These are phyloP conservation scores for Synchytrium microbalum DNA, from an alignment of 371 early-diverging fungal genomes.

Conservation along the genomic window DNA sequence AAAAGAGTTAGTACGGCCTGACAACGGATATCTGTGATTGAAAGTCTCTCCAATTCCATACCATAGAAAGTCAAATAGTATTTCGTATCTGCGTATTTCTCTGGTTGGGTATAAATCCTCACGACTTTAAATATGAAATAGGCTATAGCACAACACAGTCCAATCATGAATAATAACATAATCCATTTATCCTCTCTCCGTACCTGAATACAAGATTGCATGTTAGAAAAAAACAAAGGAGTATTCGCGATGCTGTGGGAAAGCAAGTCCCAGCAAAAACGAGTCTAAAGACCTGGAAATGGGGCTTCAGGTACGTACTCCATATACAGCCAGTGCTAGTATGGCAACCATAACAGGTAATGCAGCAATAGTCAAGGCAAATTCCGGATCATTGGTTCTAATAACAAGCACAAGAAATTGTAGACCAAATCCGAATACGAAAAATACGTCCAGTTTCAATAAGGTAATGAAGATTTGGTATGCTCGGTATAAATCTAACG, in stretches of 20 bases:
- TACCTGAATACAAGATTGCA: slow-evolving; percentile 21
- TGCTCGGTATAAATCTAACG: slow-evolving; percentile 32
- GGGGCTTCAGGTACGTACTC: slow-evolving; percentile 28
- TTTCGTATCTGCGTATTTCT: slow-evolving; percentile 26
- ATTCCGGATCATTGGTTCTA: background rate
- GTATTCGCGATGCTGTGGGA: no score
- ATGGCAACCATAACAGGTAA: slow-evolving; percentile 23
- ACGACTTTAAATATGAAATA: slow-evolving; percentile 33
- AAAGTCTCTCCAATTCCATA: slow-evolving; percentile 4
- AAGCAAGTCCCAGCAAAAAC: background rate
- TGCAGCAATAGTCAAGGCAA: slow-evolving; percentile 20
- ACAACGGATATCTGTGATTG: no score
- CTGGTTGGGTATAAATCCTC: slow-evolving; percentile 22
- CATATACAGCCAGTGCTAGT: slow-evolving; percentile 32
- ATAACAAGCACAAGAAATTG: slow-evolving; percentile 36
- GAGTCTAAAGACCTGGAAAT: background rate
- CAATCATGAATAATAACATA: slow-evolving; percentile 27
- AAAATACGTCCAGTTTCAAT: slow-evolving; percentile 45
- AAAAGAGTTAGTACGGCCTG: background rate
- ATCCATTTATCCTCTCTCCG: slow-evolving; percentile 30
- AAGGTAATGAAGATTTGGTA: slow-evolving; percentile 44
- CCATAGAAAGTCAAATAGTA: slow-evolving; percentile 37
- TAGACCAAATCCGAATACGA: slow-evolving; percentile 35
- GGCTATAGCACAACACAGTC: slow-evolving; percentile 29
- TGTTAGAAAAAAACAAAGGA: slow-evolving; percentile 17